Evolutionary conservation across 2,329 filamentous ascomycete genomes (phyloP), one percentile per base, ranked within the genome.

Genomic region (Aspergillus fumigatiaffinis): DNA sequence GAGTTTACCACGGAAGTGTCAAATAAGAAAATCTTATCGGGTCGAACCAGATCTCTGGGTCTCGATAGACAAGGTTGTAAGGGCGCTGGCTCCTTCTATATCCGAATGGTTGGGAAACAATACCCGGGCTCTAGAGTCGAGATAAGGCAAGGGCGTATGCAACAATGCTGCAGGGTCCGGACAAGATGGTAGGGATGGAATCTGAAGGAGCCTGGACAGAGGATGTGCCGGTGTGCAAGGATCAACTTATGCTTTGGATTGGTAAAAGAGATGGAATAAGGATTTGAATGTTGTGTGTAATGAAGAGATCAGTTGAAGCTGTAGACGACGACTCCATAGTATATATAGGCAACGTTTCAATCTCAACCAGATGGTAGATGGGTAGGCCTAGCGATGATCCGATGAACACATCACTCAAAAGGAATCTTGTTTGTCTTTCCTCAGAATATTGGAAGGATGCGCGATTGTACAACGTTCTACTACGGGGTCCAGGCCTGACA

Each of bases 301-400:
- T 51, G 49, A 41, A 23, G 26, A 46, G 48, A 23, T 46, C 48
- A 47, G 54, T 54, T 50, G 53, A 58, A 56, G 51, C 55, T 58
- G 21, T 14, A 17, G 44, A 23, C 21, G 44, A 26, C 44, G 21
- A 26, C 12, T 23, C 62, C 60, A 63, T 64, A 60, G 58, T 65
- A 62, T 66, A 66, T 63, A 66, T 63, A 63, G 60, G 44, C 26
- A n/a, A 58, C 49, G 54, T 60, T 63, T 58, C 48, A 50, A 61
- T 53, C 29, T 46, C 49, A 54, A 58, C 62, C 42, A 52, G 53
- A 46, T 12, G 12, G 12, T 47, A 44, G 25, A 56, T 32, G 50
- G 57, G 38, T 35, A 29, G 50, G 52, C 51, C 55, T 55, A 56
- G 53, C 21, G 56, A 58, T 50, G 53, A 55, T 42, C 42, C 50